Conservation (phyloP, 1,284 basidiomycete species). For the Vanrija pseudolonga region DNA sequence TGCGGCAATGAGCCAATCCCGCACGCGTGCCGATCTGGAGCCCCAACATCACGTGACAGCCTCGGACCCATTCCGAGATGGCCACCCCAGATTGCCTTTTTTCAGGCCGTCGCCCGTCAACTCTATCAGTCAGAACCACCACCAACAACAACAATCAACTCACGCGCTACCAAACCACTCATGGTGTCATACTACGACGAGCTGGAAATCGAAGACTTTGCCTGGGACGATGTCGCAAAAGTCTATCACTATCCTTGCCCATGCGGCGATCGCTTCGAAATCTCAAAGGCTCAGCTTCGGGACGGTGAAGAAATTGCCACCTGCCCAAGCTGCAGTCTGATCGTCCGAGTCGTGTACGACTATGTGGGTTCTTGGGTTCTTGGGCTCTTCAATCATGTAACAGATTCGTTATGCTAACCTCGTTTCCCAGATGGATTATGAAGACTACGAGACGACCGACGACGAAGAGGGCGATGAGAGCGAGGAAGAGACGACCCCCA, state of each 20-base stretch:
- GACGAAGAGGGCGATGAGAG: conserved; percentile 30
- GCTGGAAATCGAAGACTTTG: conserved; percentile 92
- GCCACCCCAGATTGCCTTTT: neutral
- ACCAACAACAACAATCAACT: no score
- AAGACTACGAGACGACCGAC: conserved; percentile 48
- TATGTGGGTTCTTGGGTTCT: conserved; percentile 83
- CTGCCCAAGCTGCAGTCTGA: conserved; percentile 91
- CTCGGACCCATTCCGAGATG: neutral
- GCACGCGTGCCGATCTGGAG: neutral
- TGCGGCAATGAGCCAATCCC: no score
- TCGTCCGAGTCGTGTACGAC: conserved; percentile 92
- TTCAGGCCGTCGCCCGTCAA: neutral
- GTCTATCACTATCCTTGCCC: conserved; percentile 97
- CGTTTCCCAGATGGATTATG: conserved; percentile 46
- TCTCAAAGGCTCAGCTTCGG: conserved; percentile 77
- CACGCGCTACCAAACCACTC: neutral
- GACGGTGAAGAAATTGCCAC: conserved; percentile 94
- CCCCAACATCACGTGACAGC: neutral
- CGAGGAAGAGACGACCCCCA: conserved; percentile 12
- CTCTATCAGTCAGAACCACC: neutral
- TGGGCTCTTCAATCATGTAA: neutral
- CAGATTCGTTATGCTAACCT: neutral
- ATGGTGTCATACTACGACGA: conserved; percentile 50
- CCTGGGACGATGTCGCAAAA: conserved; percentile 75
- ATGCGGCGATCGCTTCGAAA: conserved; percentile 98